Evolutionary conservation across 2,329 filamentous ascomycete species (phyloP).

Genomic region (Dactylellina parvicollis): DNA sequence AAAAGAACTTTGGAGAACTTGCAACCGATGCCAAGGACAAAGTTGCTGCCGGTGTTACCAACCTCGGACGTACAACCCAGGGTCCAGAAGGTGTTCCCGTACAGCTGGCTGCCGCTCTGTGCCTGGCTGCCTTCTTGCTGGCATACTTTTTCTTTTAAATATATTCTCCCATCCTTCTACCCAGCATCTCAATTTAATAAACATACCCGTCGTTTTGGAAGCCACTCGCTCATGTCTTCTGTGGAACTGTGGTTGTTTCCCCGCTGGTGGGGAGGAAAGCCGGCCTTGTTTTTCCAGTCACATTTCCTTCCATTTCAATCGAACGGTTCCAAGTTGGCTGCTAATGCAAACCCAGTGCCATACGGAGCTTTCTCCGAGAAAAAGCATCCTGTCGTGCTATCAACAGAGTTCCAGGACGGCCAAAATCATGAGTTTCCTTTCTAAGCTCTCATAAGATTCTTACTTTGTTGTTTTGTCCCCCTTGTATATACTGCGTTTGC

Average conservation of each 20-base stretch:
- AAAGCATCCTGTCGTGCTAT: neutral
- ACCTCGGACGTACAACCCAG: slow-evolving; percentile 67
- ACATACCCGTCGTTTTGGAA: slow-evolving; percentile 14
- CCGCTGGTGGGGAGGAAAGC: neutral
- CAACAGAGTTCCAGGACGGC: neutral
- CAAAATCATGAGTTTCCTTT: slow-evolving; percentile 8
- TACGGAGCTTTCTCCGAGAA: neutral
- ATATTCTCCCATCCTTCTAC: neutral
- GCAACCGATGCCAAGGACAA: slow-evolving; percentile 64
- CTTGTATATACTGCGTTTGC: slow-evolving; percentile 46
- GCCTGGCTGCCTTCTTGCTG: slow-evolving; percentile 88
- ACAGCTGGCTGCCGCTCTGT: slow-evolving; percentile 82
- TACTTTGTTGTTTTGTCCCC: slow-evolving; percentile 4
- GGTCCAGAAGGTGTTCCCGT: slow-evolving; percentile 81
- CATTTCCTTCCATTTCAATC: slow-evolving; percentile 2
- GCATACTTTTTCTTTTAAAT: slow-evolving; percentile 93
- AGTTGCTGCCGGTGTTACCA: slow-evolving; percentile 65
- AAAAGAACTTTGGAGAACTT: slow-evolving; percentile 74
- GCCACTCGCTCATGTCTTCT: slow-evolving; percentile 3
- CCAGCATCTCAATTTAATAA: slow-evolving; percentile 12
- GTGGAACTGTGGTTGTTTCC: neutral
- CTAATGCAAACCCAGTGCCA: neutral
- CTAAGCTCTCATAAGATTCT: slow-evolving; percentile 7
- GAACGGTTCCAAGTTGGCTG: neutral
- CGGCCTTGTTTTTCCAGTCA: neutral